Conservation (phyloP, 2,329 filamentous ascomycete species). For the Talaromyces funiculosus region DNA sequence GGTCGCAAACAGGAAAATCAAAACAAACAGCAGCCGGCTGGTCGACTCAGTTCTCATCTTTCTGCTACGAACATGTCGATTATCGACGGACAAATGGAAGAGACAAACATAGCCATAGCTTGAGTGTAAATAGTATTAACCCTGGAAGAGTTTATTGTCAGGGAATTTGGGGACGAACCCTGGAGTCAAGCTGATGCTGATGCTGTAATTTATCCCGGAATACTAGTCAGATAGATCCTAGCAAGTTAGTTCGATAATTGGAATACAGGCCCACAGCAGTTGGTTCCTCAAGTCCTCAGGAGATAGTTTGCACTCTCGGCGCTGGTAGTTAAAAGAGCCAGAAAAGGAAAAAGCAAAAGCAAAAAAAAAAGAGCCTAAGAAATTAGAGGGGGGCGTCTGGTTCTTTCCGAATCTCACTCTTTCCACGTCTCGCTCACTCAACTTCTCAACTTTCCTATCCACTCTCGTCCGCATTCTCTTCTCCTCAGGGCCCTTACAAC, state of each 20-base stretch:
- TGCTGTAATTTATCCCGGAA: not conserved
- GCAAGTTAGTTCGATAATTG: not conserved
- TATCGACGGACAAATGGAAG: not conserved
- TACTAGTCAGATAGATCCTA: not conserved
- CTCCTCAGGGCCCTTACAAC: not conserved
- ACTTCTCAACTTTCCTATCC: not conserved
- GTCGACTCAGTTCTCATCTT: too few relatives aligned
- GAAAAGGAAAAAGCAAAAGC: constrained; percentile 1
- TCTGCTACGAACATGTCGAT: too few relatives aligned
- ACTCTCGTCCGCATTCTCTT: not conserved
- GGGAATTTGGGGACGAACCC: not conserved
- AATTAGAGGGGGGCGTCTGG: not conserved
- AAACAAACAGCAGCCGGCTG: constrained; percentile 24
- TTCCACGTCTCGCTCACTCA: not conserved
- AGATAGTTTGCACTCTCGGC: not conserved
- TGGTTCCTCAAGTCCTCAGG: not conserved
- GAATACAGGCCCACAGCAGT: not conserved
- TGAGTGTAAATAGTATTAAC: too few relatives aligned
- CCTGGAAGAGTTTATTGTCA: too few relatives aligned
- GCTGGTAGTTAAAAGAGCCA: not conserved
- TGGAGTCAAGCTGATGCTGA: not conserved
- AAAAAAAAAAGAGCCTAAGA: not conserved
- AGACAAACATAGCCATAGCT: not conserved
- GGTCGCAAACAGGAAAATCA: constrained; percentile 23
- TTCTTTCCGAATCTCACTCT: not conserved